Base-by-base conservation (phyloP, 2,329 filamentous ascomycete genomes). In the Rachicladosporium sp. region DNA sequence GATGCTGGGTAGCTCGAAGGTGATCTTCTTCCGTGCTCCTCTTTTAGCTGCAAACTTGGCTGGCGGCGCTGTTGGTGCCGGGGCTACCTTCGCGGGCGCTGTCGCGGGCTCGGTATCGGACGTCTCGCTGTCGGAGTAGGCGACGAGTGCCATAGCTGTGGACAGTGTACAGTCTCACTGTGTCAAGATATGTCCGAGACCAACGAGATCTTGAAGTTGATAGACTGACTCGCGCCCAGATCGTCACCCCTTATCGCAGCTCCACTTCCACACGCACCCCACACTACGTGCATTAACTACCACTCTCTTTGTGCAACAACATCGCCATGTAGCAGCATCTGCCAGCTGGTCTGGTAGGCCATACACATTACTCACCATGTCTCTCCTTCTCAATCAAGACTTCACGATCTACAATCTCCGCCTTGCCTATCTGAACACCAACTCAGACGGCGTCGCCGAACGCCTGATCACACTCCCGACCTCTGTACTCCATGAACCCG, bases 391-490 rank as follows among this genome's bases (percentile, higher is more conserved):
- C 47, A 61, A 59, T 38, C 55, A 60, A 46, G 58, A 61, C 59
- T 78, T 91, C 59, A 80, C 88, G 33, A 76, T 84, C 42, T 89
- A 89, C 64, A 82, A 87, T 60, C 69, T 93, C 41, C 80, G 84
- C 38, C 81, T 81, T 30, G 80, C 80, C 52, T 91, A 91, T 56
- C 75, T 93, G 29, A 78, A 78, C 49, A 76, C 84, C 46, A 79
- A 88, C 48, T 81, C 82, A 49, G 84, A 93, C 57, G 85, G 84
- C 45, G 82, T 91, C 6, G 84, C 84, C 48, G 85, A 93, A 60
- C 79, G 84, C 12, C 71, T 91, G 31, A 84, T 93, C 57, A 85
- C 78, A 31, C 73, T 93, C 45, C 84, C 89, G 60, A 78, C 86
- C 54, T 71, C 72, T 47, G 81, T 88, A 54, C 69, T 91, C 46